Evolutionary conservation across 331 rosid genomes (phyloP).

Genomic region (Acacia concinna): DNA sequence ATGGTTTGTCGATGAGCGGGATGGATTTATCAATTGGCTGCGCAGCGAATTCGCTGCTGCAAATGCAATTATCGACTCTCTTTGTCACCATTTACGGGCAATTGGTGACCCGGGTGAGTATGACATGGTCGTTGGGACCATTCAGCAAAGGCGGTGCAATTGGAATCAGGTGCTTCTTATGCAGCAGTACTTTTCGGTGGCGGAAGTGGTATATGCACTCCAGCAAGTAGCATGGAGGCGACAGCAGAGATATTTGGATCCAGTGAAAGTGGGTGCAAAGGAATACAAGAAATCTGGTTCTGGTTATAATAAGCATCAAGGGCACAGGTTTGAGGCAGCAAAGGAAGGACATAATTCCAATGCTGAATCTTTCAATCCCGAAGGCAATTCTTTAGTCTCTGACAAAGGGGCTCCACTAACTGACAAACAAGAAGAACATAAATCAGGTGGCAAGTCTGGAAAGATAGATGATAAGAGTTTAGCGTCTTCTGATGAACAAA

Average conservation of each 20-base stretch:
- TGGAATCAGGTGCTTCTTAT: conserved; percentile 91
- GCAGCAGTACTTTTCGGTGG: conserved; percentile 93
- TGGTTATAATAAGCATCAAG: conserved; percentile 65
- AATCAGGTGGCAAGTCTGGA: conserved; percentile 50
- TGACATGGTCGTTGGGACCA: conserved; percentile 56
- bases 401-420: conserved; percentile 51
- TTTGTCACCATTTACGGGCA: conserved; percentile 76
- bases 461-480: conserved; percentile 44
- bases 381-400: conserved; percentile 41
- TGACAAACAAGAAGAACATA: conserved; percentile 50
- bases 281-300: conserved; percentile 62
- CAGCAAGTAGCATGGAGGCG: conserved; percentile 80
- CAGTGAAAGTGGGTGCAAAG: conserved; percentile 53
- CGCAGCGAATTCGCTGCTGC: conserved; percentile 97
- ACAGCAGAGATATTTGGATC: conserved; percentile 76
- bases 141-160: conserved; percentile 75
- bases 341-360: conserved; percentile 57
- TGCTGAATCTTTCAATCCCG: conserved; percentile 49
- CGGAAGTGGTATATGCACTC: conserved; percentile 65
- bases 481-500: conserved; percentile 41
- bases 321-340: conserved; percentile 53
- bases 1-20: conserved; percentile 93
- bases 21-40: conserved; percentile 87
- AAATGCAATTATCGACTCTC: conserved; percentile 89
- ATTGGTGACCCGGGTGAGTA: conserved; percentile 84